Base-by-base conservation (phyloP, 805 yeast species). In the Suhomyces canberraensis region DNA sequence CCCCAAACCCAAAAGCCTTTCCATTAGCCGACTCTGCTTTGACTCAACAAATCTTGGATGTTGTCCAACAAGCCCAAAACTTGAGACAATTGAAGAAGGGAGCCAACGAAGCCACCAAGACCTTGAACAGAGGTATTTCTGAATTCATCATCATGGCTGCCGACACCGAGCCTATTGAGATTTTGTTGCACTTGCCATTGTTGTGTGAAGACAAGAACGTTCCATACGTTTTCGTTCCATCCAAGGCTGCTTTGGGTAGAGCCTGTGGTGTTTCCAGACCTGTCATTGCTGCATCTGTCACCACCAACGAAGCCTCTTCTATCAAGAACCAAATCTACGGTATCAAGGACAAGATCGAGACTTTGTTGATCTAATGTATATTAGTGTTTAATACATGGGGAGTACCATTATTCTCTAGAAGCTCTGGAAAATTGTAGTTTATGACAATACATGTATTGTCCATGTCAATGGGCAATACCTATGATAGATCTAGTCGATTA, bases 261-360 rank as follows among this genome's bases (percentile, higher is more conserved):
- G 98, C 98, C 58, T 93, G 98, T 76, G 99, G 99, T 75, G 98
- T 93, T 47, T 88, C 98, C 40, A 86, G 99, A 79, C 97, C 98
- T 51, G 99, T 93, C 44, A 91, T 93, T 65, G 95, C 98, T 62
- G 97, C 97, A 48, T 84, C 95, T 47, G 93, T 93, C 64, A 93
- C 99, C 65, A 81, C 98, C 52, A 93, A 93, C 74, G 99, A 93
- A 63, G 95, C 96, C 58, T 89, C 97, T 55, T 85, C 96, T 60
- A 86, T 93, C 75, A 89, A 89, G 79, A 87, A 75, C 79, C 98
- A 91, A 78, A 87, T 93, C 73, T 89, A 85, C 72, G 86, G 86
- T 63, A 89, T 91, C 71, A 93, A 93, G 87, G 97, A 93, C 77
- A 90, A 91, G 85, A 91, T 93, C 70, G 99, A 93, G 77, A 87